A percentile compares a stretch with the other conserved stretches of the same genome.
These are phyloP conservation scores for Gautieria morchelliformis DNA, from an alignment of 768 basidiomycete genomes.

Conservation along the genomic window DNA sequence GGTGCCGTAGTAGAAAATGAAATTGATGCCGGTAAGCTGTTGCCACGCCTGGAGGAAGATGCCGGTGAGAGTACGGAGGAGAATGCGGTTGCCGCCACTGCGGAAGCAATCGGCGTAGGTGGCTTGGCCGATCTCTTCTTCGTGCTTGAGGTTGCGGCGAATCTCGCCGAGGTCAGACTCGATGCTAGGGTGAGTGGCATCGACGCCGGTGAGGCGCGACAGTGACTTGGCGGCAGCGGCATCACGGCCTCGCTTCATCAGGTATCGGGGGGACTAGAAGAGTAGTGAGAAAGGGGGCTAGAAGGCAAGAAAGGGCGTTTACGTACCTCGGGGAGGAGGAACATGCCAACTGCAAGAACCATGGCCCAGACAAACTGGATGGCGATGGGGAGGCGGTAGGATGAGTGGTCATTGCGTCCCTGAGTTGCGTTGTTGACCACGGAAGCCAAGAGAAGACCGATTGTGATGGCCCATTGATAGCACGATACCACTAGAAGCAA, in stretches of 20 bases:
- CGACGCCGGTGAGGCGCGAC: conserved; percentile 49
- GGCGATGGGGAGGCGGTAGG: conserved; percentile 64
- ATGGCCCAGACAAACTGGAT: conserved; percentile 76
- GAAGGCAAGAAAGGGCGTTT: background rate
- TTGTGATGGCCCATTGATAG: conserved; percentile 68
- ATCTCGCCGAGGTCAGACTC: conserved; percentile 47
- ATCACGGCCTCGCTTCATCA: conserved; percentile 57
- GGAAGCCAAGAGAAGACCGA: conserved; percentile 66
- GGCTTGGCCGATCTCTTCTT: conserved; percentile 48
- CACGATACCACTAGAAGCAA: conserved; percentile 39
- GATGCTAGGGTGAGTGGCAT: conserved; percentile 40
- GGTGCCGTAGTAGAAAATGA: conserved; percentile 65
- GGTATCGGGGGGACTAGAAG: conserved; percentile 60
- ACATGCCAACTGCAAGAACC: conserved; percentile 62
- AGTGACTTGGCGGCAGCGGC: conserved; percentile 52
- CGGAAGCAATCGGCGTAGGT: conserved; percentile 61
- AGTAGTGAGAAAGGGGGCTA: conserved; percentile 9
- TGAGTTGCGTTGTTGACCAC: conserved; percentile 62
- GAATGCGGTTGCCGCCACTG: conserved; percentile 39
- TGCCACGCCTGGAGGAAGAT: conserved; percentile 73
- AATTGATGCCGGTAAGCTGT: conserved; percentile 78
- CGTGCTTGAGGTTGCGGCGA: conserved; percentile 50
- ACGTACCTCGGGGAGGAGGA: conserved; percentile 51
- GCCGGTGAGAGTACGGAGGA: conserved; percentile 72
- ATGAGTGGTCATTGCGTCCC: conserved; percentile 27